A percentile compares a stretch with the other conserved stretches of the same genome.
Evolutionary conservation across 75 land plant species (phyloP).

Genomic region (Picea sitchensis): DNA sequence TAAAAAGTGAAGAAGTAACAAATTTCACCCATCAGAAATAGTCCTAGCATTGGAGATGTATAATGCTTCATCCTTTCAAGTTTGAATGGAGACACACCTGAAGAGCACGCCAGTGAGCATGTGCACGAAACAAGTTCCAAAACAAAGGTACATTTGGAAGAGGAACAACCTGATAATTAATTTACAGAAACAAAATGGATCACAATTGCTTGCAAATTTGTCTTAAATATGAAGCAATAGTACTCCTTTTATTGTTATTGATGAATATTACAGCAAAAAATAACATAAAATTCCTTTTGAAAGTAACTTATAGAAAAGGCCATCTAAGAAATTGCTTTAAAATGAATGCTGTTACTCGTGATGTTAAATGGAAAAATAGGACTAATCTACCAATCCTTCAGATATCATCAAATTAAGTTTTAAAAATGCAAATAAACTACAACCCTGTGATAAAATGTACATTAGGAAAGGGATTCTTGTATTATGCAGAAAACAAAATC

Average conservation of each 20-base stretch:
- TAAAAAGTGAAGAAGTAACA: background rate
- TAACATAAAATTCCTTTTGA: background rate
- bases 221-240: background rate
- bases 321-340: background rate
- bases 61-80: background rate
- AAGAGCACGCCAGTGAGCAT: conserved; percentile 45
- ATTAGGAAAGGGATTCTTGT: background rate
- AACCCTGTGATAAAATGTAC: background rate
- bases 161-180: conserved; percentile 31
- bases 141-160: conserved; percentile 31
- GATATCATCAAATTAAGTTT: background rate
- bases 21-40: background rate
- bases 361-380: background rate
- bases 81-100: conserved; percentile 12
- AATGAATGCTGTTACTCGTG: background rate
- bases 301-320: background rate
- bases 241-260: background rate
- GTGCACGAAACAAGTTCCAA: conserved; percentile 42
- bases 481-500: background rate
- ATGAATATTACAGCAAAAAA: background rate
- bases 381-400: background rate
- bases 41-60: background rate
- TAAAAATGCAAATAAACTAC: background rate
- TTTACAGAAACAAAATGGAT: background rate
- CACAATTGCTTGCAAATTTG: background rate